phyloP scores from a whole-genome alignment of 768 basidiomycete genomes.

The Mycena epipterygia region DNA sequence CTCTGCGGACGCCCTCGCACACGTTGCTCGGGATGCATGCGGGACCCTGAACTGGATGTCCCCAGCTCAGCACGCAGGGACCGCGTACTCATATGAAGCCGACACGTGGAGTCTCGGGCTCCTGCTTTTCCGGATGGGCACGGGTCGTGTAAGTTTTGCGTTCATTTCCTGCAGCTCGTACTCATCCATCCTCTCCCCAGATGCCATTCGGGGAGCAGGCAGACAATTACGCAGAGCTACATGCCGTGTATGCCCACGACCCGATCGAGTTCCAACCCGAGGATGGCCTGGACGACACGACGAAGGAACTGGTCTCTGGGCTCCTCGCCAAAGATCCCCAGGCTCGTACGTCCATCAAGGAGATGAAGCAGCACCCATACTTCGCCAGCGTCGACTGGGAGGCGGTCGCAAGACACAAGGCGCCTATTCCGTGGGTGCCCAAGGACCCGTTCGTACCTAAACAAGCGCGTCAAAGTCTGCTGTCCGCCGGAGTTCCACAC shows the following conservation, averaged over 20 bases:
- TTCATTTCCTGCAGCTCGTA: not conserved
- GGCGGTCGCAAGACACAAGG: not conserved
- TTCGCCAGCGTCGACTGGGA: not conserved
- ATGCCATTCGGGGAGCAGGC: not conserved
- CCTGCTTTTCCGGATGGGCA: constrained; percentile 1
- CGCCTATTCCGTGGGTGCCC: constrained; percentile 7
- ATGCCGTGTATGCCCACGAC: not conserved
- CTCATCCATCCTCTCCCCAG: not conserved
- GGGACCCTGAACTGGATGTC: constrained; percentile 17
- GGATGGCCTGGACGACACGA: not conserved
- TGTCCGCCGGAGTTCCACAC: not conserved
- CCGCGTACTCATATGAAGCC: not conserved
- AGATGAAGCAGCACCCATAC: not conserved
- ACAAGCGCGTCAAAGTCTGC: not conserved
- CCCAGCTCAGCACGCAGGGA: constrained; percentile 9
- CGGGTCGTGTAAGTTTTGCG: not conserved
- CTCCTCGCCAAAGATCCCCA: not conserved
- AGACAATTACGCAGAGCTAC: not conserved
- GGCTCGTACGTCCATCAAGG: not conserved
- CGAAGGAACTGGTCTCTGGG: not conserved
- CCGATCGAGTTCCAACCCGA: not conserved
- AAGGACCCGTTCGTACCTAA: constrained; percentile 2
- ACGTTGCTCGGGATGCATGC: not conserved
- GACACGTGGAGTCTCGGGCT: constrained; percentile 12
- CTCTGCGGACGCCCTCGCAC: not conserved